Evolutionary conservation across 2,329 filamentous ascomycete genomes (phyloP).

Genomic region (Dactylellina sp.): DNA sequence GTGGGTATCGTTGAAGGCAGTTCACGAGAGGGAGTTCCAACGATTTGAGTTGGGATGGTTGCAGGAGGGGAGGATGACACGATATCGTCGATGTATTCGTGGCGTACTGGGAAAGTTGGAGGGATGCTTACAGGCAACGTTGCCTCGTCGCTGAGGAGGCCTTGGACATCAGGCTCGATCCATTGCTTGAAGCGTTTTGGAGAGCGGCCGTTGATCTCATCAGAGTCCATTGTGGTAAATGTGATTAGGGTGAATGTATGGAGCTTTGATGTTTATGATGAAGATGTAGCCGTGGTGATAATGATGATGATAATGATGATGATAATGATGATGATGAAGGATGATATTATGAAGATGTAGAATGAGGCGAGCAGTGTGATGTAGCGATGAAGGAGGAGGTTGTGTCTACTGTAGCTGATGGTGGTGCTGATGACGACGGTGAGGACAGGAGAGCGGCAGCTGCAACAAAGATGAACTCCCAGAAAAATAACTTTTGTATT

Average conservation of each 20-base stretch:
- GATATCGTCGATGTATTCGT: constrained; percentile 61
- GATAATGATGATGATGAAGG: too few relatives aligned
- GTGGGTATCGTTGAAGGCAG: constrained; percentile 70
- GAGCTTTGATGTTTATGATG: neutral
- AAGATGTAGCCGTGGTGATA: neutral
- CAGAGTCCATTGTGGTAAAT: constrained; percentile 24
- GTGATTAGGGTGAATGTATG: neutral
- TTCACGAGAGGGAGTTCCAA: constrained; percentile 58
- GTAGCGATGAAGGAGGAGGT: too few relatives aligned
- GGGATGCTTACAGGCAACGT: constrained; percentile 31
- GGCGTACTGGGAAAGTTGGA: constrained; percentile 33
- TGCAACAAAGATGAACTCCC: too few relatives aligned
- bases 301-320: neutral
- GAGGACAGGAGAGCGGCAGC: too few relatives aligned
- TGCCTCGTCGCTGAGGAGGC: constrained; percentile 63
- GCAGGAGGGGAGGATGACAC: constrained; percentile 65
- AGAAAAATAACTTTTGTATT: neutral
- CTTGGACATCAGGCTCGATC: constrained; percentile 62
- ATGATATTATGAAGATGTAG: neutral
- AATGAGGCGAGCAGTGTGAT: too few relatives aligned
- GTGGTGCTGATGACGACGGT: too few relatives aligned
- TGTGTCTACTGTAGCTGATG: too few relatives aligned
- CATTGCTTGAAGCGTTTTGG: constrained; percentile 49
- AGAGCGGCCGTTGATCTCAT: constrained; percentile 31
- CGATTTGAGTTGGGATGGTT: constrained; percentile 63